These are phyloP conservation scores for Aspergillus panamensis DNA, from an alignment of 495 filamentous ascomycete genomes.

Conservation along the genomic window DNA sequence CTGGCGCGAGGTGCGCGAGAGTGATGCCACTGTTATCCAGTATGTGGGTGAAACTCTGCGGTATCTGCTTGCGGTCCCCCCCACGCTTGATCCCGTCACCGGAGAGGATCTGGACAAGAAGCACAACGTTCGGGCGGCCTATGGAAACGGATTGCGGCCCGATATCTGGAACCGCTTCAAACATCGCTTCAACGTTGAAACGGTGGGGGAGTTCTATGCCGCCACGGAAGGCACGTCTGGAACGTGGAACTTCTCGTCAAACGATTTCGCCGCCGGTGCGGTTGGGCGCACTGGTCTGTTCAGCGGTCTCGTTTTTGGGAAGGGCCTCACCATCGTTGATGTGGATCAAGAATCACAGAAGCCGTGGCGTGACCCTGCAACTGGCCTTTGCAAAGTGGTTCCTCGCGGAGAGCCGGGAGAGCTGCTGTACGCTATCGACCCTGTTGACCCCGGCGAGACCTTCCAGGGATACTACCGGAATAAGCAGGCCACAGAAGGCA, in stretches of 20 bases:
- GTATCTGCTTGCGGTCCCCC: conserved; percentile 75
- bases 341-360: conserved; percentile 69
- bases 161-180: conserved; percentile 91
- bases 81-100: conserved; percentile 57
- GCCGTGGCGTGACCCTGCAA: conserved; percentile 67
- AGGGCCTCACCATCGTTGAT: conserved; percentile 56
- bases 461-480: conserved; percentile 93
- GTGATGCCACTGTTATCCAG: conserved; percentile 77
- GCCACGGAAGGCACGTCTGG: conserved; percentile 76
- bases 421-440: conserved; percentile 69
- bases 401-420: conserved; percentile 70
- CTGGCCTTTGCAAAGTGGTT: conserved; percentile 65
- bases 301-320: conserved; percentile 50
- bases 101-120: conserved; percentile 73
- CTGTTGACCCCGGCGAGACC: conserved; percentile 54
- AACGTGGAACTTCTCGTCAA: conserved; percentile 71
- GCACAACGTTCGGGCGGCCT: conserved; percentile 74
- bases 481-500: conserved; percentile 64
- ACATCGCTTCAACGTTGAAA: conserved; percentile 76
- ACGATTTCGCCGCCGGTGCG: conserved; percentile 72
- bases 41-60: conserved; percentile 95
- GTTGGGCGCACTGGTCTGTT: conserved; percentile 74
- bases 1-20: conserved; percentile 72
- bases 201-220: conserved; percentile 85
- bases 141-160: conserved; percentile 88